Conservation (phyloP, 257 asterid species). For the Fraxinus anomala region DNA sequence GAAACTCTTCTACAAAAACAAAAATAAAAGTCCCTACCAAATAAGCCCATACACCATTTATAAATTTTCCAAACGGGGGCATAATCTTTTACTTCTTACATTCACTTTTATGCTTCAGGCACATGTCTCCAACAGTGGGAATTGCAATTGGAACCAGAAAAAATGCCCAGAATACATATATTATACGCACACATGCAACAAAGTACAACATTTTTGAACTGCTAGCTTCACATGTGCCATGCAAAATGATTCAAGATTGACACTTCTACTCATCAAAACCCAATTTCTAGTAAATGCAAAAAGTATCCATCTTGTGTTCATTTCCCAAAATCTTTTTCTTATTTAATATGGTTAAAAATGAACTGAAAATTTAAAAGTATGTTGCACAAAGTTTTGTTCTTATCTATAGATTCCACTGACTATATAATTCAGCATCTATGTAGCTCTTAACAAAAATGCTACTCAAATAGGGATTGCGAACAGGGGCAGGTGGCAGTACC, state of each 20-base stretch:
- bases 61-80: slow-evolving; percentile 27
- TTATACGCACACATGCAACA: slow-evolving; percentile 30
- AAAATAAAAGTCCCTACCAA: too few relatives aligned
- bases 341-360: too few relatives aligned
- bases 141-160: too few relatives aligned
- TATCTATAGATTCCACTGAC: too few relatives aligned
- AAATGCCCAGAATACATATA: not conserved
- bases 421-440: too few relatives aligned
- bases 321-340: slow-evolving; percentile 37
- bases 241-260: slow-evolving; percentile 27
- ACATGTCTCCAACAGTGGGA: not conserved
- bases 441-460: not conserved
- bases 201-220: slow-evolving; percentile 45
- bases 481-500: too few relatives aligned
- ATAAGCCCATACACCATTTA: too few relatives aligned
- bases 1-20: too few relatives aligned
- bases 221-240: slow-evolving; percentile 35
- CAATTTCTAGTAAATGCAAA: slow-evolving; percentile 25
- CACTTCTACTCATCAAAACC: slow-evolving; percentile 12
- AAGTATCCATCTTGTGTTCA: slow-evolving; percentile 35
- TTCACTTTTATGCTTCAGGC: slow-evolving; percentile 58
- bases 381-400: too few relatives aligned
- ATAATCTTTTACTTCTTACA: slow-evolving; percentile 66
- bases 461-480: too few relatives aligned
- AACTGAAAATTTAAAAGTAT: too few relatives aligned